Evolutionary conservation across 2,329 filamentous ascomycete genomes (phyloP), one percentile per base, ranked within the genome.

Genomic region (Trichoderma polysporum): DNA sequence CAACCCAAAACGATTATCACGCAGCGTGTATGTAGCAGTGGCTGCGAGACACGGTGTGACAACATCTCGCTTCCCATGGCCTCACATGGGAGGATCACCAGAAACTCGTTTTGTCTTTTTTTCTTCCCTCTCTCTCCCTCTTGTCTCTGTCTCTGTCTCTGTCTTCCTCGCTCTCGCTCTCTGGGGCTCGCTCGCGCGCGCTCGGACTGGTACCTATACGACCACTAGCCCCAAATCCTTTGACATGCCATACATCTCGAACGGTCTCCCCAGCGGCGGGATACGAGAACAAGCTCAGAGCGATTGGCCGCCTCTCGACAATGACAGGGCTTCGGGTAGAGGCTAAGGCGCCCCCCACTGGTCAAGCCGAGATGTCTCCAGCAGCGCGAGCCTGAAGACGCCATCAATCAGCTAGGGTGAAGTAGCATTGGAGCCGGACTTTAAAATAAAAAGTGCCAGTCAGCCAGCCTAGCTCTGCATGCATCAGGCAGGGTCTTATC

Each of bases 1-100:
- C 19, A 19, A 47, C 22, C 19, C 19, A 49, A 29, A 9, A 27
- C 8, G 41, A 39, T 22, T 39, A 50, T 62, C 41, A 22, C 41
- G 41, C 41, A 45, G 41, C n/a, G 39, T 19, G n/a, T 10, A 45
- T 45, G 39, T 45, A 45, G 47, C 59, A 62, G 47, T 52, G 60
- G 35, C 50, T 63, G 33, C 35, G 49, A 54, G 50, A 63, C 60
- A 63, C 50, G 60, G 60, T 63, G 60, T 63, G 60, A 63, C 60
- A 17, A 37, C 60, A 19, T 35, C 60, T 63, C 60, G 60, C 60
- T 63, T 63, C 50, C 35, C 27, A 54, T 25, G 50, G 49, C 12
- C 59, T 62, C 47, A 15, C 47, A 62, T 52, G 53, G 33, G 59
- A 53, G 25, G 47, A 39, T 35, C 31, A 45, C 29, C 33, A 53